phyloP scores from a whole-genome alignment of 116 monocot species.

The Phalaenopsis hybrid region DNA sequence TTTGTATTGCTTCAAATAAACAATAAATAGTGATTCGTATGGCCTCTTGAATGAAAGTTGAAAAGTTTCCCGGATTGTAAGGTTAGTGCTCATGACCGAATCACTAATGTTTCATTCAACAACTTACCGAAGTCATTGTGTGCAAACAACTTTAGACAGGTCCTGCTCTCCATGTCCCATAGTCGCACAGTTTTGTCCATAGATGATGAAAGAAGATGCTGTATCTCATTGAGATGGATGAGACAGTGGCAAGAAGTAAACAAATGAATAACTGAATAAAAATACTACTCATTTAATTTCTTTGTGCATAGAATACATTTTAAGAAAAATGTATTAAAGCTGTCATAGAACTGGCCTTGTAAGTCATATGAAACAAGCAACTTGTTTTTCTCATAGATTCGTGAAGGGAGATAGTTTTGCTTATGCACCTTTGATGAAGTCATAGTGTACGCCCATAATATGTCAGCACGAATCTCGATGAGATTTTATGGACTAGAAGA shows the following conservation, averaged over 20 bases:
- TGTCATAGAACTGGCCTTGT: too few relatives aligned
- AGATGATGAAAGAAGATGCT: conserved; percentile 79
- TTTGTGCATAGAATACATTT: not conserved
- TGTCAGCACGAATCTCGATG: too few relatives aligned
- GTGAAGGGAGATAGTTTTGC: too few relatives aligned
- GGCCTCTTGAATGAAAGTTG: not conserved
- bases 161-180: conserved; percentile 73
- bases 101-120: not conserved
- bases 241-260: not conserved
- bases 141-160: conserved; percentile 78
- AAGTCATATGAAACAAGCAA: too few relatives aligned
- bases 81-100: not conserved
- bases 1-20: not conserved
- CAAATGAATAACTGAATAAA: not conserved
- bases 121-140: conserved; percentile 83
- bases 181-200: conserved; percentile 98
- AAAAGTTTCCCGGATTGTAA: not conserved
- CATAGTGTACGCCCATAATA: too few relatives aligned
- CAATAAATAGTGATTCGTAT: not conserved
- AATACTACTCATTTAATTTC: not conserved
- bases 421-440: too few relatives aligned
- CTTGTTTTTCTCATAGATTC: too few relatives aligned
- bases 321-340: too few relatives aligned
- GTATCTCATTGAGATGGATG: conserved; percentile 14
- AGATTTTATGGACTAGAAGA: too few relatives aligned